phyloP scores from a whole-genome alignment of 1,284 basidiomycete species.

The Cerioporus squamosus region DNA sequence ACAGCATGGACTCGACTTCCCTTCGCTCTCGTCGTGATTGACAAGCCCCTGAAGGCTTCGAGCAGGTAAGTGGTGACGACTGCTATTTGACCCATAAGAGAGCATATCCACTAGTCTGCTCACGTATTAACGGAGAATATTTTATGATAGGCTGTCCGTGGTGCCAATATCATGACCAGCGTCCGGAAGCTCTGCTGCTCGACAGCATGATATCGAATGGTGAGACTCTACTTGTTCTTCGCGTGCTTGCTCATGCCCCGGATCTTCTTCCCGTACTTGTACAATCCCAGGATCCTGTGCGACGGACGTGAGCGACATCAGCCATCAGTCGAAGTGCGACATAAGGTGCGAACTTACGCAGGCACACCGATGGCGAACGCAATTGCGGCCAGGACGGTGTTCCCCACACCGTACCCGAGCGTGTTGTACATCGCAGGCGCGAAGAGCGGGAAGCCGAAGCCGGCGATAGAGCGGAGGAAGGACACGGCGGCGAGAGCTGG shows the following conservation, averaged over 20 bases:
- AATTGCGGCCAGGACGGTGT: constrained; percentile 59
- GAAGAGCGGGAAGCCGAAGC: constrained; percentile 72
- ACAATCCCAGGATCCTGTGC: constrained; percentile 52
- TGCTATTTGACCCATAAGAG: no score
- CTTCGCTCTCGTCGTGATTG: no score
- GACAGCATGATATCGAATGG: no score
- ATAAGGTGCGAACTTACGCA: constrained; percentile 46
- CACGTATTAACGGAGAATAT: no score
- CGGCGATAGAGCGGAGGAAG: constrained; percentile 59
- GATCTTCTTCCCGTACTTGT: constrained; percentile 53
- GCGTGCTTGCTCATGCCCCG: constrained; percentile 37
- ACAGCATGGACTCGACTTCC: no score
- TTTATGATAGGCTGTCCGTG: no score
- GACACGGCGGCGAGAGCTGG: constrained; percentile 61
- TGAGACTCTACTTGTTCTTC: background rate
- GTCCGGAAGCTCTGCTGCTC: no score
- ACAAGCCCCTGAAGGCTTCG: no score
- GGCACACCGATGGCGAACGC: constrained; percentile 63
- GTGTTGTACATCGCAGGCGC: constrained; percentile 64
- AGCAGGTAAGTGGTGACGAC: no score
- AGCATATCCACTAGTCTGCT: no score
- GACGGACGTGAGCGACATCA: background rate
- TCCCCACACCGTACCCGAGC: constrained; percentile 65
- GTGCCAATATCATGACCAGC: no score
- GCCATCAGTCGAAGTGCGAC: background rate